Base-by-base conservation (phyloP, 192 early-diverging fungal species). In the Gaertneriomyces sp. region DNA sequence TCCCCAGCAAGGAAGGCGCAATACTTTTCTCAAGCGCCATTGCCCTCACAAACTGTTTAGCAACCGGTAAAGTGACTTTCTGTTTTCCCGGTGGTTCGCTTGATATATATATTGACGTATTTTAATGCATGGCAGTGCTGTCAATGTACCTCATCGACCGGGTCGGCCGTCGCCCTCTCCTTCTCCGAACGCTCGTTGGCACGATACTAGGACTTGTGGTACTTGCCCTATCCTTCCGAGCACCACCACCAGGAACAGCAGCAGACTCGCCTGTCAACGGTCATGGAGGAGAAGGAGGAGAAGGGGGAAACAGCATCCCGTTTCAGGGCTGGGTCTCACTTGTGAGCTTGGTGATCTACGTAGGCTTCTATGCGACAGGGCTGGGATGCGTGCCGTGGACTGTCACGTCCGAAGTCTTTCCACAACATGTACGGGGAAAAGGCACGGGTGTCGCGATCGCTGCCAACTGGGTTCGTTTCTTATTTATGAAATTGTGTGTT, bases 311-410 rank as follows among this genome's bases (percentile, higher is more conserved):
- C 11, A 43, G 14, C 10, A 43, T 41, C 39, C 12, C 42, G n/a
- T 41, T 12, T 10, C 16, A 14, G 5, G n/a, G 59, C 42, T 60
- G 59, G 59, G 43, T 60, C n/a, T 12, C 59, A 14, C 44, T 60
- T 4, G 5, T 12, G 11, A 60, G 59, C 49, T 44, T 60, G 43
- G 59, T 60, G 19, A n/a, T 12, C 16, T 60, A 45, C 25, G 59
- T 60, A 0, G 11, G 14, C 0, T 41, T 45, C 42, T 60, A 60
- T 44, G 59, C 59, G 10, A 45, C 25, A 10, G 59, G 59, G 39
- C 45, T 60, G 4, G 59, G 59, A 43, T 60, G 59, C 41, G 59
- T 60, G 12, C 59, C 59, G 4, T 60, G 59, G 59, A 41, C 25
- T 4, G 12, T 60, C 59, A 60, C 45, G 19, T 60, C 59, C 0